phyloP scores from a whole-genome alignment of 768 basidiomycete genomes.

The Melanogaster broomeanus region DNA sequence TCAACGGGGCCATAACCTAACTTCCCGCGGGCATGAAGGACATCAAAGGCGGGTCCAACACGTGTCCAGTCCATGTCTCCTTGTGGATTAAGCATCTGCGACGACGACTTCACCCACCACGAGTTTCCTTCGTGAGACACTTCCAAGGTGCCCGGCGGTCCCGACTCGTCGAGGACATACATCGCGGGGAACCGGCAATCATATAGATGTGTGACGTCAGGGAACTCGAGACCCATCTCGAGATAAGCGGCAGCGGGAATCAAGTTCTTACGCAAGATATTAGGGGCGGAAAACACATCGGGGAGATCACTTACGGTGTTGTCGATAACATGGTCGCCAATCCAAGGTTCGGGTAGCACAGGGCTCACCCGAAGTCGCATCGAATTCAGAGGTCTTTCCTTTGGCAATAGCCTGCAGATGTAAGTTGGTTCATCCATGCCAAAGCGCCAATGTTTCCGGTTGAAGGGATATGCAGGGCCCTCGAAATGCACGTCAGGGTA shows the following conservation, averaged over 20 bases:
- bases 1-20: not conserved
- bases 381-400: conserved; percentile 24
- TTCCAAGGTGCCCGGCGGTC: not conserved
- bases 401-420: conserved; percentile 24
- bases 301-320: conserved; percentile 30
- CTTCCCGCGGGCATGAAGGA: not conserved
- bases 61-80: not conserved
- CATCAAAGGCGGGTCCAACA: not conserved
- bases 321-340: conserved; percentile 28
- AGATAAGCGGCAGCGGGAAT: conserved; percentile 43
- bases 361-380: conserved; percentile 8
- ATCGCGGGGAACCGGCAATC: not conserved
- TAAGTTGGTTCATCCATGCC: not conserved
- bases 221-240: conserved; percentile 33
- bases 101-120: not conserved
- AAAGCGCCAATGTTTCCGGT: not conserved
- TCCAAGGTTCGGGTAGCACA: conserved; percentile 13
- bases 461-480: not conserved
- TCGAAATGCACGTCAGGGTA: not conserved
- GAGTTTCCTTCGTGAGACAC: not conserved
- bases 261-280: conserved; percentile 38
- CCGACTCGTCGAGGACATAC: not conserved
- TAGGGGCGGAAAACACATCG: conserved; percentile 35
- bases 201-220: not conserved
- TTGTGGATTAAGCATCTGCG: not conserved